A percentile compares a stretch with the other conserved stretches of the same genome.
These are phyloP conservation scores for Naganishia onofrii DNA, from an alignment of 768 basidiomycete genomes.

Conservation along the genomic window DNA sequence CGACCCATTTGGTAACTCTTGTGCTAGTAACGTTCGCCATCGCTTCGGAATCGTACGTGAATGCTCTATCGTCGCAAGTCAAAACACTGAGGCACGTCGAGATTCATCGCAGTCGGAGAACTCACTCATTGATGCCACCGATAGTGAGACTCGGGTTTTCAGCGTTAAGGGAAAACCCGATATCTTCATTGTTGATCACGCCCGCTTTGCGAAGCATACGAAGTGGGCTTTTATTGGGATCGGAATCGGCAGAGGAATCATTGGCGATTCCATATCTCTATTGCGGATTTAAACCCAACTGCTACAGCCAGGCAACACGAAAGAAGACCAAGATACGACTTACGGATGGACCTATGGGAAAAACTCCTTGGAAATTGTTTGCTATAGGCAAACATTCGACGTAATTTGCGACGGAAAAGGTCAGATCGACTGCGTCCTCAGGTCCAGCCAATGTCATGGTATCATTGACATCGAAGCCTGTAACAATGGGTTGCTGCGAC, in stretches of 20 bases:
- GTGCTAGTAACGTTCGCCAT: neutral
- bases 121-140: slow-evolving; percentile 12
- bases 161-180: slow-evolving; percentile 2
- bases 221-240: neutral
- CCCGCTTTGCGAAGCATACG: neutral
- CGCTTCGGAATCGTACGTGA: neutral
- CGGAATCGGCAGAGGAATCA: neutral
- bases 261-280: neutral
- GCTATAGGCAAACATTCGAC: neutral
- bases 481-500: neutral
- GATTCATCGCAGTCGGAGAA: neutral
- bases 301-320: neutral
- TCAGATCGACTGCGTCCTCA: neutral
- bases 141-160: slow-evolving; percentile 9
- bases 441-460: neutral
- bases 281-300: neutral
- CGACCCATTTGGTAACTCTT: neutral
- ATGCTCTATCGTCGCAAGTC: neutral
- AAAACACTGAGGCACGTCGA: neutral
- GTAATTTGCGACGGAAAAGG: slow-evolving; percentile 7
- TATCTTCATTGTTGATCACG: slow-evolving; percentile 6
- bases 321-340: neutral
- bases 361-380: neutral
- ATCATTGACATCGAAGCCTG: neutral
- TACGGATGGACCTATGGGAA: slow-evolving; percentile 4